Evolutionary conservation across 73 alveolate species (phyloP).

Genomic region (Paramecium octaurelia): DNA sequence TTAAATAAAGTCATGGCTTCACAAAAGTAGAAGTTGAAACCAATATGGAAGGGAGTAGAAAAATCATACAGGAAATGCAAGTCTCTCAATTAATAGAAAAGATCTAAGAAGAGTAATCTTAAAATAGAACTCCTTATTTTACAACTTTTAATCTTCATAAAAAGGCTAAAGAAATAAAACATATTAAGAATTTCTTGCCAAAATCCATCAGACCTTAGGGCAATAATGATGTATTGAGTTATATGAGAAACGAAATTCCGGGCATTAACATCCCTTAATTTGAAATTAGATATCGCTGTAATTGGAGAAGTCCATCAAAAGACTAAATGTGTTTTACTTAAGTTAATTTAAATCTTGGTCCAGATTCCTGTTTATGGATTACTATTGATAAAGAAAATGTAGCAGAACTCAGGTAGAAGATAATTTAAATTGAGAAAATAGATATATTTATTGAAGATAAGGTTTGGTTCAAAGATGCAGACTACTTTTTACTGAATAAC

Average conservation of each 20-base stretch:
- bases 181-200: not conserved
- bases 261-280: not conserved
- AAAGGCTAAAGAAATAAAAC: not conserved
- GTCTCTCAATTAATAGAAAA: not conserved
- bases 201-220: not conserved
- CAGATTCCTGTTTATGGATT: not conserved
- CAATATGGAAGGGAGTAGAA: not conserved
- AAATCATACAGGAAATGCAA: not conserved
- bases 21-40: not conserved
- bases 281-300: not conserved
- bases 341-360: not conserved
- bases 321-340: not conserved
- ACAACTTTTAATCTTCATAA: not conserved
- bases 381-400: not conserved
- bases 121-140: not conserved
- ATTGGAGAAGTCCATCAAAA: not conserved
- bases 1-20: not conserved
- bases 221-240: not conserved
- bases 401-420: not conserved
- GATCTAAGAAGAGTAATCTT: not conserved
- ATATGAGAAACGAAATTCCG: not conserved
- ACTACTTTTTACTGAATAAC: not conserved
- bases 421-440: not conserved
- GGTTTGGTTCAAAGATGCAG: not conserved
- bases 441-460: not conserved